Base-by-base conservation (phyloP, 2,329 filamentous ascomycete genomes). In the Claviceps fusiformis region DNA sequence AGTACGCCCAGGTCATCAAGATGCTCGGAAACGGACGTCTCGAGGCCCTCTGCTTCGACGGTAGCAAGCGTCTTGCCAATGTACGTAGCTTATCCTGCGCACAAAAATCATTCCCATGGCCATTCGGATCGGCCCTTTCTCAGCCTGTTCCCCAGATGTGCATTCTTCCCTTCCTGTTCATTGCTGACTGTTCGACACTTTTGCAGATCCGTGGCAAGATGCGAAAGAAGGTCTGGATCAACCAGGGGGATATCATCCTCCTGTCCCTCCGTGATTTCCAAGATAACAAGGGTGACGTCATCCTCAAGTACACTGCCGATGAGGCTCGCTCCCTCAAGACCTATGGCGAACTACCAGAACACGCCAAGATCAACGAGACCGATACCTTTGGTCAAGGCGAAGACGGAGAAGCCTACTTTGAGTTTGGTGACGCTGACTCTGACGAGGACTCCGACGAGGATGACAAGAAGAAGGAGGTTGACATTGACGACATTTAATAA, bases 221-320 rank as follows among this genome's bases (percentile, higher is more conserved):
- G 67, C 85, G 93, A 67, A 98, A 98, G 82, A 98, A 98, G 82
- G 93, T 97, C 73, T 96, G 90, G 90, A 96, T 96, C 81, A 96
- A 95, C 80, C 90, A 95, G 77, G 90, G 90, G 68, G 89, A 95
- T 71, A 95, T 95, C 70, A 91, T 92, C 71, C 82, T 92, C 49
- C 78, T 92, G 59, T 91, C 86, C 41, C 85, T 95, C 59, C 87
- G 89, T 64, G 90, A 95, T 72, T 95, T 95, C 76, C 89, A 95
- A 71, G 89, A 93, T 73, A 87, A 92, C 75, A 95, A 95, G 77
- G 91, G 91, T 71, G 91, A 96, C 70, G 95, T 96, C 71, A 93
- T 93, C 68, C 83, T 95, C 70, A 97, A 96, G 79, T 95, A 96
- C 82, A 88, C 83, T 56, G 86, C 89, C 75, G 93, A 98, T 69